Evolutionary conservation across 202 grass and related monocot genomes (phyloP).

Genomic region (Carex sylvatica): DNA sequence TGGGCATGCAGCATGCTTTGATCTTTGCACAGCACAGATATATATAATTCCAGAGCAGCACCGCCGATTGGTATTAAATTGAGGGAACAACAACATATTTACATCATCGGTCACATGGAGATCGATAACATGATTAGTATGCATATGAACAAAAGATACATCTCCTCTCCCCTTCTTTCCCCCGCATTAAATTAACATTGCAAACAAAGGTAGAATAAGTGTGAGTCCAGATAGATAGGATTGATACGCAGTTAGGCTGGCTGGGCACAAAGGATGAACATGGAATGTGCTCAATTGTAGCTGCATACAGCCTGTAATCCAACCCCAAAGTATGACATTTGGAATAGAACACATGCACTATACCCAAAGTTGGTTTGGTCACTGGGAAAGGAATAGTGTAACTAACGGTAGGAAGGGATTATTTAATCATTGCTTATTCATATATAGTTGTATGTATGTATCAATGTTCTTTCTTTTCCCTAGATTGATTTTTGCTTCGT

Average conservation of each 20-base stretch:
- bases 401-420: background rate
- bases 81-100: slow-evolving; percentile 24
- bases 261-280: slow-evolving; percentile 13
- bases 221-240: slow-evolving; percentile 29
- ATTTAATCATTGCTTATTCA: background rate
- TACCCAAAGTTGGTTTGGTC: slow-evolving; percentile 7
- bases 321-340: slow-evolving; percentile 17
- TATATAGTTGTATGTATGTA: background rate
- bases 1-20: background rate
- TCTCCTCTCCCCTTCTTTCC: background rate
- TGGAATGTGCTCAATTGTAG: slow-evolving; percentile 16
- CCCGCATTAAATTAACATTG: background rate
- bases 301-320: slow-evolving; percentile 24
- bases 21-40: background rate
- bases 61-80: slow-evolving; percentile 23
- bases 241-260: background rate
- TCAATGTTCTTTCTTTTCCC: background rate
- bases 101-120: slow-evolving; percentile 17
- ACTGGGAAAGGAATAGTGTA: slow-evolving; percentile 25
- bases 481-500: background rate
- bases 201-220: slow-evolving; percentile 17
- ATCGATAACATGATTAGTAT: slow-evolving; percentile 20
- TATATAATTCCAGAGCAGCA: background rate
- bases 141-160: slow-evolving; percentile 16
- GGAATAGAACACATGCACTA: slow-evolving; percentile 22